phyloP scores from a whole-genome alignment of 2,329 filamentous ascomycete species.

The Sporothrix phasma region DNA sequence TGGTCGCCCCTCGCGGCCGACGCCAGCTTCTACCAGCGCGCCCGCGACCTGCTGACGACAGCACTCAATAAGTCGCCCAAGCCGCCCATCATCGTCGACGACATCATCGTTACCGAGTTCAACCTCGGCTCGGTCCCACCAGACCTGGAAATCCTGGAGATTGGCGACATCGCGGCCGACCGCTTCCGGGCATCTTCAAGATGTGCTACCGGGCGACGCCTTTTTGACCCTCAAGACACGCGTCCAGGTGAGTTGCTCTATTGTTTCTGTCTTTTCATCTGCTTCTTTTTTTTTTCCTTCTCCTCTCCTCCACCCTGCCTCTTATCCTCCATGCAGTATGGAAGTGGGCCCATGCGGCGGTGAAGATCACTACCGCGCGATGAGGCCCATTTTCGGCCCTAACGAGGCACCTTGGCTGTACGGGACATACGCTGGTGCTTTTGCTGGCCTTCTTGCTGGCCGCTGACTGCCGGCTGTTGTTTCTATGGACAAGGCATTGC shows the following conservation, averaged over 20 bases:
- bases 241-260: slow-evolving; percentile 59
- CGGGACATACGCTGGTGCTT: background rate
- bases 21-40: slow-evolving; percentile 78
- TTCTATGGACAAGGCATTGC: background rate
- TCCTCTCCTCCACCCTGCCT: background rate
- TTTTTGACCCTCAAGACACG: slow-evolving; percentile 90
- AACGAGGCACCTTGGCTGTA: background rate
- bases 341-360: slow-evolving; percentile 1
- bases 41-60: slow-evolving; percentile 85
- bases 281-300: background rate
- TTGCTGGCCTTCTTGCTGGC: background rate
- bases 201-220: slow-evolving; percentile 96
- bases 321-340: background rate
- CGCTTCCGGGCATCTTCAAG: slow-evolving; percentile 98
- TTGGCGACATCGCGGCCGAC: slow-evolving; percentile 94
- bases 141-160: slow-evolving; percentile 92
- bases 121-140: slow-evolving; percentile 92
- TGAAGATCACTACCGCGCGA: background rate
- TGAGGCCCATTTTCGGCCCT: background rate
- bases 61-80: slow-evolving; percentile 97
- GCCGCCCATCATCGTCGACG: slow-evolving; percentile 97
- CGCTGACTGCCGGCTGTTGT: background rate
- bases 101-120: slow-evolving; percentile 95
- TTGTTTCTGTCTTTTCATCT: slow-evolving; percentile 13
- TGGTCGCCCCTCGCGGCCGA: slow-evolving; percentile 98